Conservation (phyloP, 805 yeast species). For the Candida namnaoensis region DNA sequence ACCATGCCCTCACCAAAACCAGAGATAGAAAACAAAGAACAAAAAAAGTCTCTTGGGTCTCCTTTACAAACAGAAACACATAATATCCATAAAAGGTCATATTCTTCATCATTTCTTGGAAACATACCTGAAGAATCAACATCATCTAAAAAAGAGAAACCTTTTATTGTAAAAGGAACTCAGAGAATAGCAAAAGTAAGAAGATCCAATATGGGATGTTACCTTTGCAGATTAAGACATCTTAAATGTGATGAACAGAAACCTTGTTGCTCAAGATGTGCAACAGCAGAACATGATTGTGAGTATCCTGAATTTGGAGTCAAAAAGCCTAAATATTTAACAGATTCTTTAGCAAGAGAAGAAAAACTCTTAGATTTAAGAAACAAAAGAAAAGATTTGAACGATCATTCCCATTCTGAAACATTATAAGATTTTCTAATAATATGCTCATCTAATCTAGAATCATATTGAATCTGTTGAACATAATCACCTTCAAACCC, state of each 20-base stretch:
- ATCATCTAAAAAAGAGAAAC: neutral
- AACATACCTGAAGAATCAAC: no score
- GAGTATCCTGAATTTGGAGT: constrained; percentile 3
- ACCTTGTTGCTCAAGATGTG: constrained; percentile 47
- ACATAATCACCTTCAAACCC: constrained; percentile 25
- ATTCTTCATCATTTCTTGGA: no score
- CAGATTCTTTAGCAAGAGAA: constrained; percentile 1
- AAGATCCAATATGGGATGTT: constrained; percentile 39
- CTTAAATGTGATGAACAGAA: constrained; percentile 54
- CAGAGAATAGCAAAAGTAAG: neutral
- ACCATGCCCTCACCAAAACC: no score
- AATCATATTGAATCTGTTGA: constrained; percentile 14
- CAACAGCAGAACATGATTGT: constrained; percentile 14
- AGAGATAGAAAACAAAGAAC: no score
- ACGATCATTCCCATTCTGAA: constrained; percentile 18
- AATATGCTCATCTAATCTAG: constrained; percentile 12
- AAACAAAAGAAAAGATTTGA: neutral
- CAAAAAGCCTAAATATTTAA: constrained; percentile 4
- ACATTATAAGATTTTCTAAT: constrained; percentile 10
- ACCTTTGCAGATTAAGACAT: constrained; percentile 51
- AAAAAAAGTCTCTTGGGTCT: no score
- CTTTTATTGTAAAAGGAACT: neutral
- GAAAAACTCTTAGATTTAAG: neutral
- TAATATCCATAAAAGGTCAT: no score
- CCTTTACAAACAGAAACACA: no score